phyloP scores from a whole-genome alignment of 306 rosid species.

The Canavalia gladiata region DNA sequence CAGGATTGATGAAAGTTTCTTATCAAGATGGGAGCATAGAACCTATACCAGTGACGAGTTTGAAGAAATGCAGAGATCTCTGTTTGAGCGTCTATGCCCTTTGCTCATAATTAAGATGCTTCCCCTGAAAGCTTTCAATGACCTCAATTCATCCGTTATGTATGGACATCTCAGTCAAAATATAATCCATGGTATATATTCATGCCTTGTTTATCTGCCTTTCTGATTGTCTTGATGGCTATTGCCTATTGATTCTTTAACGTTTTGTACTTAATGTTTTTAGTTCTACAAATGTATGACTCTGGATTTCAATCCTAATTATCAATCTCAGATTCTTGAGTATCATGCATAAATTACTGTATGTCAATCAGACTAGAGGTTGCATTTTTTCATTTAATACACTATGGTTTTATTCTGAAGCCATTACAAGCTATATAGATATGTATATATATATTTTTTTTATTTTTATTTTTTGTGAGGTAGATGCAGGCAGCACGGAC shows the following conservation, averaged over 20 bases:
- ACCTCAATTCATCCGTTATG: conserved; percentile 68
- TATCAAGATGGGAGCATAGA: conserved; percentile 60
- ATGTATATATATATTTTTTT: conserved; percentile 12
- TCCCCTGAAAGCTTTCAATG: conserved; percentile 80
- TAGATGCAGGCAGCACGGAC: conserved; percentile 55
- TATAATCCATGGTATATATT: conserved; percentile 56
- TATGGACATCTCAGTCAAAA: conserved; percentile 67
- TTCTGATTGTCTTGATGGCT: conserved; percentile 20
- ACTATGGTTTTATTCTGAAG: conserved; percentile 37
- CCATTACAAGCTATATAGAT: conserved; percentile 10
- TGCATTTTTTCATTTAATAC: background rate
- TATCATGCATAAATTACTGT: background rate
- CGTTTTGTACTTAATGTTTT: conserved; percentile 22
- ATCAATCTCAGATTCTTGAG: conserved; percentile 5
- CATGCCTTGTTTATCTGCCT: conserved; percentile 42
- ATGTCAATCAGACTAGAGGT: conserved; percentile 9
- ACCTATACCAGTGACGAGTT: conserved; percentile 62
- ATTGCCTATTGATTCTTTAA: conserved; percentile 4
- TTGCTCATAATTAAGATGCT: conserved; percentile 88
- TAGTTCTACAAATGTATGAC: conserved; percentile 25
- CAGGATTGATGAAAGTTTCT: conserved; percentile 73
- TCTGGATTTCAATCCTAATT: conserved; percentile 38
- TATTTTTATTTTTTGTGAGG: conserved; percentile 33
- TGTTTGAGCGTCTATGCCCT: conserved; percentile 93
- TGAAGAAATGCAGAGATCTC: conserved; percentile 63